Percentiles rank a stretch among this genome's conserved stretches.
These are phyloP conservation scores for Botryotinia calthae DNA, from an alignment of 2,329 filamentous ascomycete species.

Conservation along the genomic window DNA sequence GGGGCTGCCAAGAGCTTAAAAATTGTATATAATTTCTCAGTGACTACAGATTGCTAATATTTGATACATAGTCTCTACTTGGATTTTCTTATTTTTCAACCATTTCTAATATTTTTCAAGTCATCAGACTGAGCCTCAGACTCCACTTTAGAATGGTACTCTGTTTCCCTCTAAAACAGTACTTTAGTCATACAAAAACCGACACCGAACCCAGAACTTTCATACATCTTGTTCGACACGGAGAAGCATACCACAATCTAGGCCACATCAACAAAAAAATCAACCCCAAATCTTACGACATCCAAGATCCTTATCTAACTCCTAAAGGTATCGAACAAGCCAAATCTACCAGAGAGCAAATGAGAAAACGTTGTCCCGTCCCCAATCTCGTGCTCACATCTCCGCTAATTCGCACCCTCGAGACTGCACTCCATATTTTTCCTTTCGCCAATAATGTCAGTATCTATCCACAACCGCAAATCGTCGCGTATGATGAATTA, in stretches of 20 bases:
- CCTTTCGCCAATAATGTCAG: background rate
- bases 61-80: background rate
- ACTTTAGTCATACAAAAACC: background rate
- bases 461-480: background rate
- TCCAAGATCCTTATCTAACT: background rate
- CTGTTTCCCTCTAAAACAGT: background rate
- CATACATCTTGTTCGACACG: slow-evolving; percentile 14
- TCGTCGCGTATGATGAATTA: slow-evolving; percentile 14
- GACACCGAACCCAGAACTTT: background rate
- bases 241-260: slow-evolving; percentile 11
- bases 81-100: background rate
- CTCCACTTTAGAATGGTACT: background rate
- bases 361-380: background rate
- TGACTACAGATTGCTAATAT: background rate
- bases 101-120: background rate
- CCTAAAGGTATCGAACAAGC: background rate
- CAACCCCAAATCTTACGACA: background rate
- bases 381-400: slow-evolving; percentile 2
- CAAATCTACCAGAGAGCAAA: background rate
- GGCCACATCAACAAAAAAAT: background rate
- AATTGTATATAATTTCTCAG: background rate
- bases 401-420: background rate
- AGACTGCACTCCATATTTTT: slow-evolving; percentile 3
- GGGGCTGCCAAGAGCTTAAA: background rate
- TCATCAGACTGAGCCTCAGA: too few relatives aligned